Evolutionary conservation across 75 land plant genomes (phyloP).

Genomic region (Picea glauca): DNA sequence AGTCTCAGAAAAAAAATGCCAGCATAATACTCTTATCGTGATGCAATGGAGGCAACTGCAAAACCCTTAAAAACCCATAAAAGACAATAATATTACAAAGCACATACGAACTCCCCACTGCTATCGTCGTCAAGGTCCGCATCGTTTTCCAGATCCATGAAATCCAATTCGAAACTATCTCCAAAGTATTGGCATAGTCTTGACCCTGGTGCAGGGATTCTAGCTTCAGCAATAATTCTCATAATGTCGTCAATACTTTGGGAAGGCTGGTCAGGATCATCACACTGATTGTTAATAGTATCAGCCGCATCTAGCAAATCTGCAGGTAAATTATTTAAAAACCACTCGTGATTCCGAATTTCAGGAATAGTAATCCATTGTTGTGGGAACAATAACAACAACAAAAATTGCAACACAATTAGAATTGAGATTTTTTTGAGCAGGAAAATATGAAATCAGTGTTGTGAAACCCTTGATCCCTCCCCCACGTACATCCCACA

Average conservation of each 20-base stretch:
- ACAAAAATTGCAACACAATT: background rate
- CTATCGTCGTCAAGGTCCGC: slow-evolving; percentile 54
- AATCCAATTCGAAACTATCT: slow-evolving; percentile 54
- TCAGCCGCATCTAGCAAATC: too few relatives aligned
- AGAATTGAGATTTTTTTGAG: background rate
- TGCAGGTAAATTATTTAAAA: too few relatives aligned
- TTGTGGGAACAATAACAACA: background rate
- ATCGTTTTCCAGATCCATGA: slow-evolving; percentile 66
- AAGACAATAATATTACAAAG: slow-evolving; percentile 26
- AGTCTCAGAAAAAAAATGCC: too few relatives aligned
- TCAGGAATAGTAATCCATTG: slow-evolving; percentile 83
- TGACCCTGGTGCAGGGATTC: too few relatives aligned
- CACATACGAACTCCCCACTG: slow-evolving; percentile 84
- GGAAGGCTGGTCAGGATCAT: too few relatives aligned
- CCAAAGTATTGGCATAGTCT: slow-evolving; percentile 24
- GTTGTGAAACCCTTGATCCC: background rate
- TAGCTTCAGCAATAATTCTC: too few relatives aligned
- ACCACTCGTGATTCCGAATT: slow-evolving; percentile 20
- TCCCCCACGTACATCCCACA: background rate
- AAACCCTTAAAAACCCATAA: too few relatives aligned
- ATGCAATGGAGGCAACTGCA: too few relatives aligned
- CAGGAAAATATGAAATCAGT: background rate
- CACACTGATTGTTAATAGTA: too few relatives aligned
- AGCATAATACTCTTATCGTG: too few relatives aligned
- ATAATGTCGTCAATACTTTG: too few relatives aligned